Conservation (phyloP, 495 filamentous ascomycete species). For the Penicillium dipodomyicola region DNA sequence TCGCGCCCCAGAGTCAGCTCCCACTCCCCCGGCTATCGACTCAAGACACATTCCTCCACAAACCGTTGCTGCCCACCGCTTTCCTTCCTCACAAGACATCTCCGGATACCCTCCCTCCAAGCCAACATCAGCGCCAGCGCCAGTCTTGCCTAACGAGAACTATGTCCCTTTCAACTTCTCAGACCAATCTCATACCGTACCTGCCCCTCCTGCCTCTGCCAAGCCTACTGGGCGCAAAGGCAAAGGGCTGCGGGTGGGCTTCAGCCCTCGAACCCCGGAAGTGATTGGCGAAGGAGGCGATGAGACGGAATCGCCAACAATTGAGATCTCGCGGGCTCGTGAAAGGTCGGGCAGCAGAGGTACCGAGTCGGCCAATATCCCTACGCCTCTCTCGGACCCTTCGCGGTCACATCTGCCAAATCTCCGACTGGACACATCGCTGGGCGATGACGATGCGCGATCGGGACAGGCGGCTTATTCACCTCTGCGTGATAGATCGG, state of each 20-base stretch:
- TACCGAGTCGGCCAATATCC: slow-evolving; percentile 7
- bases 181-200: slow-evolving; percentile 7
- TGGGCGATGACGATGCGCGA: slow-evolving; percentile 28
- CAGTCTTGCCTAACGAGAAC: slow-evolving; percentile 13
- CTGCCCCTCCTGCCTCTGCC: neutral
- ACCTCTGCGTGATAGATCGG: slow-evolving; percentile 18
- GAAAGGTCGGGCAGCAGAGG: slow-evolving; percentile 41
- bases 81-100: slow-evolving; percentile 29
- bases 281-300: slow-evolving; percentile 87
- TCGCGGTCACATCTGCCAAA: slow-evolving; percentile 21
- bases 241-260: slow-evolving; percentile 70
- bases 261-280: slow-evolving; percentile 63
- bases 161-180: slow-evolving; percentile 21
- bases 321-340: slow-evolving; percentile 60
- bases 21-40: slow-evolving; percentile 16
- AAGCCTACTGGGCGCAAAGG: slow-evolving; percentile 33
- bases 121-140: neutral
- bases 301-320: slow-evolving; percentile 65
- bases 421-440: slow-evolving; percentile 43
- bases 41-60: slow-evolving; percentile 20
- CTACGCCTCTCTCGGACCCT: slow-evolving; percentile 18
- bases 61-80: slow-evolving; percentile 20
- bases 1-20: slow-evolving; percentile 14
- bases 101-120: slow-evolving; percentile 18
- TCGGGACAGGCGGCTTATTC: slow-evolving; percentile 8